Evolutionary conservation across 495 filamentous ascomycete genomes (phyloP).

Genomic region (Aspergillus ellipticus): DNA sequence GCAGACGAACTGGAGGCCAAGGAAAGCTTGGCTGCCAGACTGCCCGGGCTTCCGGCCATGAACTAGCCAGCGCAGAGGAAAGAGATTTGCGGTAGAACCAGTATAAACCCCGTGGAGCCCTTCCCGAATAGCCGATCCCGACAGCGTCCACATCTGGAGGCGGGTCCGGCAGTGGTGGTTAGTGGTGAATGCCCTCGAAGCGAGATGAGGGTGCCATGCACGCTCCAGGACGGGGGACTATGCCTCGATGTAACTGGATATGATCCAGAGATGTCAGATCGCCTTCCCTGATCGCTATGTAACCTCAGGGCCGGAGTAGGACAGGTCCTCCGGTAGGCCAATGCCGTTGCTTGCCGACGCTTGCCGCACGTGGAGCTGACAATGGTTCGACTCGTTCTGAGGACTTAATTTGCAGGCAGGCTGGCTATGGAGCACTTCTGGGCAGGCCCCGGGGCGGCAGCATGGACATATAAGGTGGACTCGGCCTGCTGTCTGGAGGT

Average conservation of each 20-base stretch:
- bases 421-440: not conserved
- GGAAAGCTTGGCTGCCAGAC: not conserved
- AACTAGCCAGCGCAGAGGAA: not conserved
- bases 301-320: not conserved
- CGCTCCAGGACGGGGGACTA: not conserved
- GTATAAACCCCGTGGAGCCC: not conserved
- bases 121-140: not conserved
- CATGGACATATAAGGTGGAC: not conserved
- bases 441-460: not conserved
- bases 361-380: not conserved
- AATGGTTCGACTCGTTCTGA: not conserved
- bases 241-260: not conserved
- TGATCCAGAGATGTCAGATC: not conserved
- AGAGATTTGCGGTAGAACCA: not conserved
- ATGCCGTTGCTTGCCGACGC: conserved; percentile 3
- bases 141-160: not conserved
- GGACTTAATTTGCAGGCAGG: not conserved
- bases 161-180: not conserved
- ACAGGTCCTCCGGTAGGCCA: not conserved
- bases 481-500: not conserved
- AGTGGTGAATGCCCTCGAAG: not conserved
- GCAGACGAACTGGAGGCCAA: not conserved
- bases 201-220: not conserved
- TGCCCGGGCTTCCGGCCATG: not conserved
- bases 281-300: not conserved